phyloP scores from a whole-genome alignment of 495 filamentous ascomycete species.

The Pseudevernia furfuracea region DNA sequence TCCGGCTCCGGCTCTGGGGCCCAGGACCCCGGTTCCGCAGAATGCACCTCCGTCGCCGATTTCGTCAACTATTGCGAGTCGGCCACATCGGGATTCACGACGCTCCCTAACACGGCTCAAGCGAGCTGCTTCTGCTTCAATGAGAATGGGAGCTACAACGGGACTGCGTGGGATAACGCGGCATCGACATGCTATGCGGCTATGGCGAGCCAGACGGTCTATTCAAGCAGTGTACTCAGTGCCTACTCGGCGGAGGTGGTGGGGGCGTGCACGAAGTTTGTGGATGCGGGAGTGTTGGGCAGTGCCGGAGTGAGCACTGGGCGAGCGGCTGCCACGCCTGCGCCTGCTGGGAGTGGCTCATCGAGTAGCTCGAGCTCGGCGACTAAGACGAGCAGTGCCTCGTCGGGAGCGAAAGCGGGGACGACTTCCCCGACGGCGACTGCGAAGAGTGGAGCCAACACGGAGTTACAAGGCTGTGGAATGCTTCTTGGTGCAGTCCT shows the following conservation, averaged over 20 bases:
- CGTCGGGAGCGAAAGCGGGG: no score
- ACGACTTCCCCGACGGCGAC: background rate
- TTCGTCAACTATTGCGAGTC: background rate
- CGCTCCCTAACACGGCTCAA: background rate
- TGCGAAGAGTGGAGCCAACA: background rate
- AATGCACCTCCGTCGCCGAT: no score
- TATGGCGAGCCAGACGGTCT: background rate
- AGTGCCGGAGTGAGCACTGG: background rate
- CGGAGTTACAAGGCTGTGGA: background rate
- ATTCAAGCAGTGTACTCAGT: background rate
- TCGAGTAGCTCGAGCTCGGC: background rate
- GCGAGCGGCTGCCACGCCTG: background rate
- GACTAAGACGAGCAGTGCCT: background rate
- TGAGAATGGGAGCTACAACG: background rate
- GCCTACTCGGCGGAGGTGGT: background rate
- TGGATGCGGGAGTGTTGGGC: background rate
- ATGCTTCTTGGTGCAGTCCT: background rate
- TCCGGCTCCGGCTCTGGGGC: background rate
- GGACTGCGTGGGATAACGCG: background rate
- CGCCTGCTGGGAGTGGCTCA: background rate
- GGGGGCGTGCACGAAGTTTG: background rate
- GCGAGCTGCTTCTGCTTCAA: background rate
- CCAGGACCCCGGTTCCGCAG: background rate
- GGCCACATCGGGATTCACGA: background rate
- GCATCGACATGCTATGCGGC: background rate